phyloP scores from a whole-genome alignment of 106 monocot species.

The Acorus gramineus region DNA sequence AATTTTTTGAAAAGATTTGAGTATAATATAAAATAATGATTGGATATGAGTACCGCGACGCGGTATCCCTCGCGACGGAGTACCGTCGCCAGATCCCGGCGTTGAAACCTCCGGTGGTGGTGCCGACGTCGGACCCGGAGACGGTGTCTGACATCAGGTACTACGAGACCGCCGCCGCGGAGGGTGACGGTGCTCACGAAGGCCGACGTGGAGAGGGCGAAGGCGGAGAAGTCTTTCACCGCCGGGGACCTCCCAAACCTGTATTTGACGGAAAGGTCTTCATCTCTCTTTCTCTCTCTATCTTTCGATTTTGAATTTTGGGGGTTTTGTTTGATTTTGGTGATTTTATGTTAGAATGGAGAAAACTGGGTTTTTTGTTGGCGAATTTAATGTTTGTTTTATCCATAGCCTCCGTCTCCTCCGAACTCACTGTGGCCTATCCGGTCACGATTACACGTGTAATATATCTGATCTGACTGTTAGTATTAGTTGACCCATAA shows the following conservation, averaged over 20 bases:
- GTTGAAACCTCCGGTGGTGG: slow-evolving; percentile 35
- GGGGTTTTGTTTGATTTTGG: too few species aligned
- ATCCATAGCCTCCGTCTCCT: too few species aligned
- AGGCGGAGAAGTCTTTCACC: slow-evolving; percentile 59
- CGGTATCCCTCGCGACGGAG: slow-evolving; percentile 59
- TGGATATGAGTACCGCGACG: slow-evolving; percentile 43
- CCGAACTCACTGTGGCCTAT: too few species aligned
- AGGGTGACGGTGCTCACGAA: slow-evolving; percentile 35
- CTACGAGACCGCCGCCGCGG: slow-evolving; percentile 64
- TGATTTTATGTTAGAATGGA: too few species aligned
- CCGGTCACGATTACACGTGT: too few species aligned
- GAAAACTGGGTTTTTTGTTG: too few species aligned
- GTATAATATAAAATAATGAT: too few species aligned
- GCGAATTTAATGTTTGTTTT: too few species aligned
- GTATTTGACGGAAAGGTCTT: slow-evolving; percentile 34
- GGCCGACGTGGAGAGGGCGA: slow-evolving; percentile 14
- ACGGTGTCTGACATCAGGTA: slow-evolving; percentile 92
- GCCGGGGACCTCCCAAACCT: slow-evolving; percentile 50
- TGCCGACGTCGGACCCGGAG: slow-evolving; percentile 77
- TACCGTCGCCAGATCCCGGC: slow-evolving; percentile 82
- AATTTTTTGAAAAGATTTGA: too few species aligned
- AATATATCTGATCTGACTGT: too few species aligned
- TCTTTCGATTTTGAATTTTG: too few species aligned
- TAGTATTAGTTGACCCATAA: too few species aligned
- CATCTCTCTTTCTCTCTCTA: not conserved